phyloP scores from a whole-genome alignment of 2,329 filamentous ascomycete species.

The Colletotrichum coccodes region DNA sequence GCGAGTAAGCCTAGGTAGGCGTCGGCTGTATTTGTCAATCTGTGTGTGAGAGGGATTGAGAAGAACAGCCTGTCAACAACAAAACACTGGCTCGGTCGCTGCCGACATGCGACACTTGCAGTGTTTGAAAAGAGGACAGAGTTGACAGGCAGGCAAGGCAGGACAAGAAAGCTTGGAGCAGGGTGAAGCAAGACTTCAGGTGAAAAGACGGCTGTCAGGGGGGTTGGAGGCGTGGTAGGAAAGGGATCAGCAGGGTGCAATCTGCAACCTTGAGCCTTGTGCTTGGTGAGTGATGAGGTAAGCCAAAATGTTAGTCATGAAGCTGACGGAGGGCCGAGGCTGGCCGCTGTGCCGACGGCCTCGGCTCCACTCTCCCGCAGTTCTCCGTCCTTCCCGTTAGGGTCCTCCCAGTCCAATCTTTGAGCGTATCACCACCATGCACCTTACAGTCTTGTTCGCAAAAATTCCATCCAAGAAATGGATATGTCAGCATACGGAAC shows the following conservation, averaged over 20 bases:
- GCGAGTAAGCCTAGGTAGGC: constrained; percentile 8
- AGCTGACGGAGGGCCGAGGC: constrained; percentile 12
- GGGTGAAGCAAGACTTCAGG: not conserved
- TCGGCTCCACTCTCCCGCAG: constrained; percentile 6
- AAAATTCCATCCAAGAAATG: not conserved
- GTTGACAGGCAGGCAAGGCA: constrained; percentile 13
- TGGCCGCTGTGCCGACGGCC: constrained; percentile 10
- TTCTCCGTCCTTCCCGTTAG: not conserved
- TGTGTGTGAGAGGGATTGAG: not conserved
- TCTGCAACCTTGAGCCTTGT: not conserved
- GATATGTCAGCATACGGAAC: constrained; percentile 33
- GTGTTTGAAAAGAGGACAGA: constrained; percentile 19
- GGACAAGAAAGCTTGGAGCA: constrained; percentile 11
- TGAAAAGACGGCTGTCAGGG: not conserved
- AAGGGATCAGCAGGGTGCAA: not conserved
- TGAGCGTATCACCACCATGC: not conserved
- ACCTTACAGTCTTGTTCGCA: not conserved
- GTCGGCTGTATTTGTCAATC: not conserved
- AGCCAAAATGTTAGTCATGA: constrained; percentile 22
- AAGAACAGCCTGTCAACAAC: not conserved
- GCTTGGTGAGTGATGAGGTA: not conserved
- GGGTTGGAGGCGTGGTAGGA: not conserved
- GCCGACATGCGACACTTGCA: constrained; percentile 10
- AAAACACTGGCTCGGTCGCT: not conserved
- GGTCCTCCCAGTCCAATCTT: not conserved